phyloP scores from a whole-genome alignment of 768 basidiomycete genomes.

The Trametes meyenii region DNA sequence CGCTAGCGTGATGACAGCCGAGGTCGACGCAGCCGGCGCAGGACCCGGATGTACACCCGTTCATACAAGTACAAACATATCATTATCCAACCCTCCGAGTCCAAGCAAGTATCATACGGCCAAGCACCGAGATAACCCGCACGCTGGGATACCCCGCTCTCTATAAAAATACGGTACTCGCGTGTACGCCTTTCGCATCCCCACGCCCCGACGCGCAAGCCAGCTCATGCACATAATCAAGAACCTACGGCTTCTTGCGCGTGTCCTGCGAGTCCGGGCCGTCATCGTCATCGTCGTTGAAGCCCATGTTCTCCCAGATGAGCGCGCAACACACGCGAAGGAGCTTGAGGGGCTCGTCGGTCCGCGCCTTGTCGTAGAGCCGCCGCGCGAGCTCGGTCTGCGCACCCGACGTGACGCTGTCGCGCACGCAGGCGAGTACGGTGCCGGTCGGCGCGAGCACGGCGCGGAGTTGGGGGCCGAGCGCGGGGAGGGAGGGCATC shows the following conservation, averaged over 20 bases:
- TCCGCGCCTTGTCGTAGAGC: constrained; percentile 65
- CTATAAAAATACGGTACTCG: no score
- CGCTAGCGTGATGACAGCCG: no score
- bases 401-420: constrained; percentile 59
- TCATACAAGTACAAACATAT: no score
- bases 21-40: no score
- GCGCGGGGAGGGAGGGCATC: constrained; percentile 58
- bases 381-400: constrained; percentile 58
- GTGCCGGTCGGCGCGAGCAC: constrained; percentile 60
- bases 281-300: constrained; percentile 1
- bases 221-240: not conserved
- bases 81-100: no score
- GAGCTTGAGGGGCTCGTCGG: constrained; percentile 57
- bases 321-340: constrained; percentile 42
- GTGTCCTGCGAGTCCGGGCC: not conserved
- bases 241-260: constrained; percentile 7
- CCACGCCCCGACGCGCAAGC: not conserved
- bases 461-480: constrained; percentile 54
- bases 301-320: constrained; percentile 40
- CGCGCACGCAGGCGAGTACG: constrained; percentile 52
- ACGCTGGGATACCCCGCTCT: no score
- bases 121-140: no score
- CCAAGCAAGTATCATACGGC: no score
- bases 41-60: no score
- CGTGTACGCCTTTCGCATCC: no score